Conservation (phyloP, 2,329 filamentous ascomycete genomes). For the Paraconiothyrium brasiliense region DNA sequence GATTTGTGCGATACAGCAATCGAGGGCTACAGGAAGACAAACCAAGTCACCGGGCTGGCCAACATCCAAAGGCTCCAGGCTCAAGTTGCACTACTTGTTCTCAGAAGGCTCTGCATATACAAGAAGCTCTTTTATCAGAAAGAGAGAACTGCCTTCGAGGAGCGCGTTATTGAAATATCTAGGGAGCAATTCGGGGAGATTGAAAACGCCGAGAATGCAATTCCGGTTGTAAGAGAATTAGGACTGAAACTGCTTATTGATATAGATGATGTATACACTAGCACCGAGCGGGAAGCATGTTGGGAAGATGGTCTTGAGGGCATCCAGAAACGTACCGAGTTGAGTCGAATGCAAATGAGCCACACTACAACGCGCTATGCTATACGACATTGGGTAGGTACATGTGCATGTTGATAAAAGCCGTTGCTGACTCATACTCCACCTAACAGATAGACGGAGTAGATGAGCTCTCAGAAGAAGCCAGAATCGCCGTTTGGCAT, state of each 20-base stretch:
- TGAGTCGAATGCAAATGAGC: constrained; percentile 3
- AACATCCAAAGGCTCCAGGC: constrained; percentile 5
- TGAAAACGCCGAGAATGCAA: background rate
- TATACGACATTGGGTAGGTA: constrained; percentile 1
- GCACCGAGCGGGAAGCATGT: constrained; percentile 9
- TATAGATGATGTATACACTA: constrained; percentile 6
- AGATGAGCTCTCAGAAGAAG: constrained; percentile 4
- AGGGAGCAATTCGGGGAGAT: background rate
- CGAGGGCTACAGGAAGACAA: constrained; percentile 7
- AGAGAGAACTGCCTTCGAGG: background rate
- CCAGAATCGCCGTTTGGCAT: constrained; percentile 1
- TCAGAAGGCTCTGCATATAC: constrained; percentile 1
- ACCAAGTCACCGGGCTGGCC: background rate
- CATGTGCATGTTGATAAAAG: background rate
- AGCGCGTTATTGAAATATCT: background rate
- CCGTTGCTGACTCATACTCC: background rate
- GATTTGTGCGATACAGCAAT: constrained; percentile 8
- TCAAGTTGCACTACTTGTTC: constrained; percentile 2
- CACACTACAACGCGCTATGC: constrained; percentile 9
- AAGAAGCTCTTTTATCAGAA: background rate
- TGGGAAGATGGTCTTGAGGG: constrained; percentile 16
- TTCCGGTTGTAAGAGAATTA: background rate
- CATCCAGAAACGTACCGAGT: constrained; percentile 1
- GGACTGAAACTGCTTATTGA: constrained; percentile 6
- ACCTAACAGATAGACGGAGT: background rate